phyloP scores from a whole-genome alignment of 768 basidiomycete species.

The Boletales sp. region DNA sequence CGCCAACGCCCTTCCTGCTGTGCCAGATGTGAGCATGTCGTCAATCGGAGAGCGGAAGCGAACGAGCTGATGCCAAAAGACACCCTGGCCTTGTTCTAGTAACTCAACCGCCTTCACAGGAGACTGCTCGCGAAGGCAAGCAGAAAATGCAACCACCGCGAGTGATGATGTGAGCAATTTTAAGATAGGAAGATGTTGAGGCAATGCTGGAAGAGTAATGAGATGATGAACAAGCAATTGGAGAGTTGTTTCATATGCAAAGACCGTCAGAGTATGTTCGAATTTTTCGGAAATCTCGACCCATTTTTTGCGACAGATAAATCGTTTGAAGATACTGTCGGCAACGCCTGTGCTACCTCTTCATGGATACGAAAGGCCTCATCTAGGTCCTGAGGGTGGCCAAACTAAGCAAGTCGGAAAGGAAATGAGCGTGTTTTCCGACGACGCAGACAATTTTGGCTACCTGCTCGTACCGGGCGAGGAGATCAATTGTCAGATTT shows the following conservation, averaged over 20 bases:
- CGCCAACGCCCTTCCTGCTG: background rate
- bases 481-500: background rate
- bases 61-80: conserved; percentile 16
- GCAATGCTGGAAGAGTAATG: background rate
- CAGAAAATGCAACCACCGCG: conserved; percentile 8
- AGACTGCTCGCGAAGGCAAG: conserved; percentile 9
- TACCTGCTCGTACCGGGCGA: background rate
- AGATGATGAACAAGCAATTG: conserved; percentile 5
- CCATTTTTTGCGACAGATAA: background rate
- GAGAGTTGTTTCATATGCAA: conserved; percentile 5
- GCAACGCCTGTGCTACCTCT: background rate
- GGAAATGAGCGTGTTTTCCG: background rate
- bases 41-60: conserved; percentile 7
- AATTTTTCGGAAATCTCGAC: background rate
- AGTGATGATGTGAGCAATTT: conserved; percentile 3
- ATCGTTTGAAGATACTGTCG: background rate
- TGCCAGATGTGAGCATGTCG: background rate
- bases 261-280: background rate
- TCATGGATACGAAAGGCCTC: background rate
- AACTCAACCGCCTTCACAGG: conserved; percentile 24
- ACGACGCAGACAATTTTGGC: background rate
- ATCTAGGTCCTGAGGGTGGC: background rate
- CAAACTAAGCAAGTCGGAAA: background rate
- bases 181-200: background rate
- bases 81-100: conserved; percentile 19